phyloP scores from a whole-genome alignment of 805 yeast genomes.

The Yarrowia hollandica region DNA sequence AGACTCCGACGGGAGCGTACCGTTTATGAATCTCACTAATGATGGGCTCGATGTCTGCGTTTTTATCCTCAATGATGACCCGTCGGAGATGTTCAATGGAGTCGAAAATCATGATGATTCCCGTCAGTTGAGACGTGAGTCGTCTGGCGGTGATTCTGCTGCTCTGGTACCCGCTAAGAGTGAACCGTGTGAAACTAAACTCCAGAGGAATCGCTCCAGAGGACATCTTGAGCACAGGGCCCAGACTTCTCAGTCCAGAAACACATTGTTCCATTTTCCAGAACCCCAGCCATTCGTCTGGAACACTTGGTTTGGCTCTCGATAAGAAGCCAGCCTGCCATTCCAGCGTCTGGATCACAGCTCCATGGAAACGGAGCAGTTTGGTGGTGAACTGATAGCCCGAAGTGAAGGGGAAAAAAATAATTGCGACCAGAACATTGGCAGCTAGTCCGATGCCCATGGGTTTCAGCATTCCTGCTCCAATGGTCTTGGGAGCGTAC shows the following conservation, averaged over 20 bases:
- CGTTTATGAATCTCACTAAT: slow-evolving; percentile 1
- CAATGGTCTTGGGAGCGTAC: slow-evolving; percentile 6
- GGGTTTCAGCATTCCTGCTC: slow-evolving; percentile 2
- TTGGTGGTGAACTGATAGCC: slow-evolving; percentile 13
- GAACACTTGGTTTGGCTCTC: not conserved
- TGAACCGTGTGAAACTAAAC: slow-evolving; percentile 3
- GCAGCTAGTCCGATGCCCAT: slow-evolving; percentile 9
- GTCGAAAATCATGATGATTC: slow-evolving; percentile 8
- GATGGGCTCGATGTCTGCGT: not conserved
- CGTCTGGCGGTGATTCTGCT: not conserved
- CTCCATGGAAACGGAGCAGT: not conserved
- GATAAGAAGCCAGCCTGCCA: not conserved
- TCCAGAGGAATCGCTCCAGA: slow-evolving; percentile 33
- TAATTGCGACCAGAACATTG: slow-evolving; percentile 2
- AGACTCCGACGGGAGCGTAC: slow-evolving; percentile 12
- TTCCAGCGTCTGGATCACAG: not conserved
- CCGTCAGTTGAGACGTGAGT: not conserved
- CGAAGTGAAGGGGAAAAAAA: slow-evolving; percentile 8
- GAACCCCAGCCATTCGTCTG: not conserved
- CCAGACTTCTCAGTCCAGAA: slow-evolving; percentile 1
- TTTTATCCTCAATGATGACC: slow-evolving; percentile 7
- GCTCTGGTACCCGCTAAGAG: not conserved
- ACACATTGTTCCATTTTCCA: slow-evolving; percentile 9
- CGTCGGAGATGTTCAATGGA: slow-evolving; percentile 1
- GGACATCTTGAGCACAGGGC: slow-evolving; percentile 33